phyloP scores from a whole-genome alignment of 1,284 basidiomycete genomes.

The Vanrija sp. region DNA sequence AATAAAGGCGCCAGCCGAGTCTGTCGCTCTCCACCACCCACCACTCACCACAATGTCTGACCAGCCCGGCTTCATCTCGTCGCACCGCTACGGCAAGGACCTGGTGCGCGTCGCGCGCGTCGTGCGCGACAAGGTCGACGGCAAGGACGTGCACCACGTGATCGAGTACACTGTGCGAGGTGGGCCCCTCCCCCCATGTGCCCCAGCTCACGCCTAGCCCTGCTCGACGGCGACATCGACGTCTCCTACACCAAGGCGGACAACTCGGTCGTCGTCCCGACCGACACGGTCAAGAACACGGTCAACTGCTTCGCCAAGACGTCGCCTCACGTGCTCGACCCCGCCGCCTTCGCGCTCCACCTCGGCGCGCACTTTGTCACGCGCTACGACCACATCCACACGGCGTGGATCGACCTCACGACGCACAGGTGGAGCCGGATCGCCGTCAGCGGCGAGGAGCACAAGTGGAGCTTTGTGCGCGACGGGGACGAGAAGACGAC shows the following conservation, averaged over 20 bases:
- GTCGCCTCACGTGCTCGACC: conserved; percentile 74
- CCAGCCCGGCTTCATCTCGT: conserved; percentile 35
- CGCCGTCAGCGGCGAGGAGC: conserved; percentile 54
- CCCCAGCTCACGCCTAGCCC: conserved; percentile 37
- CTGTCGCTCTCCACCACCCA: not conserved
- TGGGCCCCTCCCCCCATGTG: conserved; percentile 50
- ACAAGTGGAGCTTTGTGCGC: conserved; percentile 77
- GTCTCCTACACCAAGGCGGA: conserved; percentile 75
- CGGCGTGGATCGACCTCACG: conserved; percentile 71
- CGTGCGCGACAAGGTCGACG: conserved; percentile 70
- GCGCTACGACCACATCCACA: conserved; percentile 74
- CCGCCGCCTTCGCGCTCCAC: conserved; percentile 83
- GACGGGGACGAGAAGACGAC: conserved; percentile 86
- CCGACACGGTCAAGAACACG: conserved; percentile 92
- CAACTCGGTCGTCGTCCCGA: conserved; percentile 78
- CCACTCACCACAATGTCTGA: conserved; percentile 27
- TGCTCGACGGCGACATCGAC: conserved; percentile 76
- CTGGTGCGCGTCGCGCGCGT: conserved; percentile 77
- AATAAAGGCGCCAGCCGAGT: not conserved
- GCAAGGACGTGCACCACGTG: conserved; percentile 49
- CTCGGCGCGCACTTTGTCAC: conserved; percentile 78
- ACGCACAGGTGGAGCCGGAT: conserved; percentile 85
- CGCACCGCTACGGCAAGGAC: conserved; percentile 61
- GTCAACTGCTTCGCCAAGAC: conserved; percentile 83
- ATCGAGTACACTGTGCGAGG: conserved; percentile 50